Percentiles rank a stretch among this genome's conserved stretches.
phyloP scores from a whole-genome alignment of 805 yeast species.

The Cyberlindnera xishuangbannaensis region DNA sequence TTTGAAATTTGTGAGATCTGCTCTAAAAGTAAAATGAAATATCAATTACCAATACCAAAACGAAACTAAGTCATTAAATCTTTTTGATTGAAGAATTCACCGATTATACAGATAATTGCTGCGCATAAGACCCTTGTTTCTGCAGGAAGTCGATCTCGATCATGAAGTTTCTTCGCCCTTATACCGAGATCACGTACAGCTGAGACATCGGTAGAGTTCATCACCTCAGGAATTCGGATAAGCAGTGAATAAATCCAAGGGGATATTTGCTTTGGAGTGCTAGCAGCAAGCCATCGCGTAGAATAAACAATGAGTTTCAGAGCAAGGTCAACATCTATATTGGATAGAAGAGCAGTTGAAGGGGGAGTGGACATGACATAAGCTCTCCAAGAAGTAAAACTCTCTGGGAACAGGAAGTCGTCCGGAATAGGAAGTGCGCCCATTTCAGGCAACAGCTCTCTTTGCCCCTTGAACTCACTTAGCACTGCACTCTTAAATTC shows the following conservation, averaged over 20 bases:
- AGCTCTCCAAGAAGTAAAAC: slow-evolving; percentile 23
- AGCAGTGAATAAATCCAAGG: slow-evolving; percentile 20
- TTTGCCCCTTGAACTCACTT: slow-evolving; percentile 6
- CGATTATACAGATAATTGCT: slow-evolving; percentile 11
- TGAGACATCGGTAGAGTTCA: slow-evolving; percentile 16
- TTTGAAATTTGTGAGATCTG: no score
- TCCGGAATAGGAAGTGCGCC: slow-evolving; percentile 13
- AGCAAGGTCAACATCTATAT: slow-evolving; percentile 18
- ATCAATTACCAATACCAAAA: no score
- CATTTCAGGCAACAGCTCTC: slow-evolving; percentile 8
- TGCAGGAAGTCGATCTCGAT: slow-evolving; percentile 7
- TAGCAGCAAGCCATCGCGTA: slow-evolving; percentile 20
- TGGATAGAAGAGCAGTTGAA: slow-evolving; percentile 8
- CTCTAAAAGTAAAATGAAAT: no score
- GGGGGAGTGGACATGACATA: slow-evolving; percentile 17
- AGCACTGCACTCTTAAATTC: slow-evolving; percentile 3
- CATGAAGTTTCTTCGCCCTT: slow-evolving; percentile 12
- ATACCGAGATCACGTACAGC: slow-evolving; percentile 17
- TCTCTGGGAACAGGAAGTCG: slow-evolving; percentile 19
- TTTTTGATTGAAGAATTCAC: slow-evolving; percentile 14
- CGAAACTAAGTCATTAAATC: slow-evolving; percentile 19
- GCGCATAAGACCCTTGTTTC: slow-evolving; percentile 10
- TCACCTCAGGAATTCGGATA: slow-evolving; percentile 12
- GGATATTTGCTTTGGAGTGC: slow-evolving; percentile 9
- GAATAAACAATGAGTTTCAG: slow-evolving; percentile 18